A percentile compares a stretch with the other conserved stretches of the same genome.
phyloP scores from a whole-genome alignment of 2,329 filamentous ascomycete genomes.

The Clarireedia hainanense region DNA sequence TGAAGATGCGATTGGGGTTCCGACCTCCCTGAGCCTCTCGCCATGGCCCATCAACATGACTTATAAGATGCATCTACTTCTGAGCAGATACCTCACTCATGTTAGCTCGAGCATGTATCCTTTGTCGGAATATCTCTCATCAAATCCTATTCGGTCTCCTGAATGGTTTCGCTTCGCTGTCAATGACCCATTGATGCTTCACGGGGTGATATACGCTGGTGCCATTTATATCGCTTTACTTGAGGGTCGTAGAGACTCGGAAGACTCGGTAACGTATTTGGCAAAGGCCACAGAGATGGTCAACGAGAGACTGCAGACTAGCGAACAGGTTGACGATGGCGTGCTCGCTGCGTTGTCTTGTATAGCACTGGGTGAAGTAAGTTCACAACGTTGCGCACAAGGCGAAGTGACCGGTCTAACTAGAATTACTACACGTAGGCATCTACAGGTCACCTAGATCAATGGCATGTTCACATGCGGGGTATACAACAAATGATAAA shows the following conservation, averaged over 20 bases:
- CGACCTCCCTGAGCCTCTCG: constrained; percentile 12
- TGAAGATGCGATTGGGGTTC: constrained; percentile 8
- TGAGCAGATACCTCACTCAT: constrained; percentile 15
- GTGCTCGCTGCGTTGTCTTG: constrained; percentile 14
- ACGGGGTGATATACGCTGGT: constrained; percentile 18
- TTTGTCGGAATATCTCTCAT: constrained; percentile 8
- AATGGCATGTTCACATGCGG: constrained; percentile 20
- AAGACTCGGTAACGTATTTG: constrained; percentile 15
- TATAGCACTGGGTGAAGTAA: constrained; percentile 18
- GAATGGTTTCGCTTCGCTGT: constrained; percentile 20
- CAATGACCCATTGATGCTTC: constrained; percentile 18
- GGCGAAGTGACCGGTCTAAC: not conserved
- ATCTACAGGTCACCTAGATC: constrained; percentile 13
- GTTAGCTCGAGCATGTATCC: constrained; percentile 14
- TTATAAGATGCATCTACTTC: constrained; percentile 10
- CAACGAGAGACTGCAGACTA: constrained; percentile 10
- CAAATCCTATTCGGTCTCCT: constrained; percentile 14
- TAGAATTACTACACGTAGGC: constrained; percentile 10
- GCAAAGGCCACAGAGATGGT: constrained; percentile 11
- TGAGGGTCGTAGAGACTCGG: constrained; percentile 13
- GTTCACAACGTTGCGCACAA: not conserved
- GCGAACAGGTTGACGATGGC: not conserved
- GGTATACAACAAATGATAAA: constrained; percentile 19
- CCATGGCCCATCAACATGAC: constrained; percentile 14
- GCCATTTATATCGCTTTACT: constrained; percentile 15